Evolutionary conservation across 169 alveolate species (phyloP), one percentile per base, ranked within the genome.

Genomic region (Cryptosporidium felis): DNA sequence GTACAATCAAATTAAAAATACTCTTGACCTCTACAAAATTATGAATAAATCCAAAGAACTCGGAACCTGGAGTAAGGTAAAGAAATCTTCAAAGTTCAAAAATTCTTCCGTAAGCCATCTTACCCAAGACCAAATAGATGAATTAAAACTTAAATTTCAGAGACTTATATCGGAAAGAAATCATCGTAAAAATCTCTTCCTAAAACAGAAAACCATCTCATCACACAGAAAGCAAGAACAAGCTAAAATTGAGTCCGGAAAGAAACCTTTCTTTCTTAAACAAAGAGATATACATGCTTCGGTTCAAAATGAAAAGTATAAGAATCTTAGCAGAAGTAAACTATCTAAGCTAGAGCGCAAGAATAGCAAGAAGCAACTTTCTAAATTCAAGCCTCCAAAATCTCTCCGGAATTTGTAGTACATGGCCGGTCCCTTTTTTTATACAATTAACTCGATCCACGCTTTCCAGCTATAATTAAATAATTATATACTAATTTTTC

Each of bases 181-280:
- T 74, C 66, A 45, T 49, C 32, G 85, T 53, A 74, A 53, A 53
- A 74, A 49, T 16, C 41, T 74, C 23, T 53, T 16, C 9, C 53
- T 74, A 1, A 74, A 34, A 36, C 85, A 74, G 23, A 32, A 74
- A 74, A 28, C 67, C 3, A 74, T 74, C 9, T 74, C 85, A 5
- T 36, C 28, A 36, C 53, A 74, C 40, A 47, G 85, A 51, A 74
- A 74, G 58, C 45, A 51, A 53, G 85, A 74, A 53, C 65, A 74
- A 53, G 32, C 42, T 1, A 74, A 56, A 23, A 21, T 74, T 56
- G 60, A 74, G 10, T 8, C 60, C 6, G 85, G 85, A 14, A 74
- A 74, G 16, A 74, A 74, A 53, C 85, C 85, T 38, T 74, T 53
- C 56, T 74, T 51, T 18, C 45, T 74, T 32, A 74, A 74, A 53